A percentile compares a stretch with the other conserved stretches of the same genome.
Evolutionary conservation across 1,284 basidiomycete species (phyloP).

Genomic region (Ustilago tritici): DNA sequence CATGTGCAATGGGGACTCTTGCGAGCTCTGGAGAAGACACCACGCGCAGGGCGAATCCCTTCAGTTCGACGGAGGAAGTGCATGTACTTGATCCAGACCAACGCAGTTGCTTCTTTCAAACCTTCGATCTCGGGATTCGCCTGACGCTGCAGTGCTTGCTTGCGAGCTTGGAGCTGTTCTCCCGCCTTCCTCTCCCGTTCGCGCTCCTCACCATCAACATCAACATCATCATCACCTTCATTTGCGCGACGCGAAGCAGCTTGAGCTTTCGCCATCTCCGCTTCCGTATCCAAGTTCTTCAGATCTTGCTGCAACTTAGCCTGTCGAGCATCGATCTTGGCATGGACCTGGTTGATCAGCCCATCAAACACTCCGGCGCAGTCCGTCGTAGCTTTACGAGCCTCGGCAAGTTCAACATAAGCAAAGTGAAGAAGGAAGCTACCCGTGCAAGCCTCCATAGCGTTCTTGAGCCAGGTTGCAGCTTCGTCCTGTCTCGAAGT

Average conservation of each 20-base stretch:
- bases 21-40: slow-evolving; percentile 85
- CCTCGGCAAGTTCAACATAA: slow-evolving; percentile 85
- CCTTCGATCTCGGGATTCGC: slow-evolving; percentile 72
- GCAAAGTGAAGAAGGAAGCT: slow-evolving; percentile 91
- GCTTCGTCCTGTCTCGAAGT: slow-evolving; percentile 86
- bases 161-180: slow-evolving; percentile 70
- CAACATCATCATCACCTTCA: slow-evolving; percentile 69
- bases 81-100: slow-evolving; percentile 86
- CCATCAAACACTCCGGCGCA: slow-evolving; percentile 73
- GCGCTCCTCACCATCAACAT: slow-evolving; percentile 71
- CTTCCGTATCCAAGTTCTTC: slow-evolving; percentile 69
- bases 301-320: slow-evolving; percentile 73
- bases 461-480: slow-evolving; percentile 81
- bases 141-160: slow-evolving; percentile 64
- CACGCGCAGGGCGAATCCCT: slow-evolving; percentile 81
- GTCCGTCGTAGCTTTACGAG: slow-evolving; percentile 70
- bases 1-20: slow-evolving; percentile 87
- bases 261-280: slow-evolving; percentile 45
- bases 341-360: slow-evolving; percentile 78
- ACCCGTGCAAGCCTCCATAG: slow-evolving; percentile 86
- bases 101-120: slow-evolving; percentile 72
- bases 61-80: slow-evolving; percentile 87
- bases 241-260: slow-evolving; percentile 59
- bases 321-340: slow-evolving; percentile 80
- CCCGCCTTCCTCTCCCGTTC: slow-evolving; percentile 74